These are phyloP conservation scores for Mollisiaceae sp. DNA, from an alignment of 2,329 filamentous ascomycete genomes.

Conservation along the genomic window DNA sequence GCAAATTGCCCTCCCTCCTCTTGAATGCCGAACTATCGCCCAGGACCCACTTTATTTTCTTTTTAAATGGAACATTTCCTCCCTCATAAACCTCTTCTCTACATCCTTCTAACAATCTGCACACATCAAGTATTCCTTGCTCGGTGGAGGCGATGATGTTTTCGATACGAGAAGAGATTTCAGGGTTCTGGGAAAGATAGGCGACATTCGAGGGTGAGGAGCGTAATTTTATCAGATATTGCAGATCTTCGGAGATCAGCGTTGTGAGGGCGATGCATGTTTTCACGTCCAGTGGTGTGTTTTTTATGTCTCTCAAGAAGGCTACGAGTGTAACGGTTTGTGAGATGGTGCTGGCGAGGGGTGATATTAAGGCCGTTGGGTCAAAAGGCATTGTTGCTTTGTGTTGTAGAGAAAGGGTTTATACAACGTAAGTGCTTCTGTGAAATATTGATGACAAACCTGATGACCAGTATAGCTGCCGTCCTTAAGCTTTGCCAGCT, in stretches of 20 bases:
- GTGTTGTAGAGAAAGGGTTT: background rate
- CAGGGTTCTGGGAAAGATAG: background rate
- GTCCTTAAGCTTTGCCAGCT: conserved; percentile 48
- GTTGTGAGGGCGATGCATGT: background rate
- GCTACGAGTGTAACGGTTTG: background rate
- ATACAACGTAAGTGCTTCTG: background rate
- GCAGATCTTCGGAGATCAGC: background rate
- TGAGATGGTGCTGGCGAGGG: background rate
- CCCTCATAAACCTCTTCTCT: background rate
- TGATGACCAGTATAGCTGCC: conserved; percentile 40
- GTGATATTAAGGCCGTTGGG: background rate
- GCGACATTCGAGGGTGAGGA: background rate
- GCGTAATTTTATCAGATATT: background rate
- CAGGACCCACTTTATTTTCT: background rate
- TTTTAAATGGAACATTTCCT: background rate
- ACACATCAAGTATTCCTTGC: background rate
- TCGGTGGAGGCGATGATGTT: background rate
- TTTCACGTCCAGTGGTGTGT: background rate
- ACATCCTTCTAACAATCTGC: background rate
- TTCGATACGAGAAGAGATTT: background rate
- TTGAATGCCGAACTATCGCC: background rate
- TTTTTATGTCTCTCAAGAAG: background rate
- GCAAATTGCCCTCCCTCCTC: conserved; percentile 1
- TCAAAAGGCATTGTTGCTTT: background rate
- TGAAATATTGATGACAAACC: background rate